phyloP scores from a whole-genome alignment of 2,329 filamentous ascomycete genomes.

The Neoscytalidium dimidiatum region DNA sequence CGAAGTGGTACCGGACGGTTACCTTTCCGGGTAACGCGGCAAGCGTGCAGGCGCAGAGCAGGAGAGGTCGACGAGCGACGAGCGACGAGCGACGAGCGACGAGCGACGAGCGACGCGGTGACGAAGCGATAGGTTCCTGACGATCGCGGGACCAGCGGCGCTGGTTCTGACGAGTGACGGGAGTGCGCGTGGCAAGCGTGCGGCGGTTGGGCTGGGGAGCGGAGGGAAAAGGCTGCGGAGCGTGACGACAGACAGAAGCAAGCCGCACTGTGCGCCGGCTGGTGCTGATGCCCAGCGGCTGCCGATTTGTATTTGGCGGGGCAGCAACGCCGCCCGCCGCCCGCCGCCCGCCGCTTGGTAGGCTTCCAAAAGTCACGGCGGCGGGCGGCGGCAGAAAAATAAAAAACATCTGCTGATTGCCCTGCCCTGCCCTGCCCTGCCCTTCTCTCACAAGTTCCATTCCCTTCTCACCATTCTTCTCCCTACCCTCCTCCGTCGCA shows the following conservation, averaged over 20 bases:
- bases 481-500: not conserved
- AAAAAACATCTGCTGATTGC: constrained; percentile 13
- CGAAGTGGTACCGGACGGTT: not conserved
- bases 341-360: not conserved
- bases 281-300: not conserved
- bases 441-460: too few relatives aligned
- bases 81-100: not conserved
- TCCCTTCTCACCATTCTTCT: constrained; percentile 5
- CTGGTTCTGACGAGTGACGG: not conserved
- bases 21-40: not conserved
- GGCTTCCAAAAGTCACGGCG: not conserved
- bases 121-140: not conserved
- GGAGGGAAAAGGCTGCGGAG: not conserved
- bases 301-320: not conserved
- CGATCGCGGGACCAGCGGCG: not conserved
- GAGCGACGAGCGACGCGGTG: too few relatives aligned
- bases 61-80: not conserved
- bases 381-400: constrained; percentile 11
- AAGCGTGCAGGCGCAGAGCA: not conserved
- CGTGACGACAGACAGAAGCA: not conserved
- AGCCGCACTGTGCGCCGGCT: not conserved
- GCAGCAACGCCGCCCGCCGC: not conserved
- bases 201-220: not conserved
- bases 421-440: not conserved
- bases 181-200: not conserved